A percentile compares a stretch with the other conserved stretches of the same genome.
Evolutionary conservation across 208 protist species (phyloP).

Genomic region (Trypanosoma conorhini): DNA sequence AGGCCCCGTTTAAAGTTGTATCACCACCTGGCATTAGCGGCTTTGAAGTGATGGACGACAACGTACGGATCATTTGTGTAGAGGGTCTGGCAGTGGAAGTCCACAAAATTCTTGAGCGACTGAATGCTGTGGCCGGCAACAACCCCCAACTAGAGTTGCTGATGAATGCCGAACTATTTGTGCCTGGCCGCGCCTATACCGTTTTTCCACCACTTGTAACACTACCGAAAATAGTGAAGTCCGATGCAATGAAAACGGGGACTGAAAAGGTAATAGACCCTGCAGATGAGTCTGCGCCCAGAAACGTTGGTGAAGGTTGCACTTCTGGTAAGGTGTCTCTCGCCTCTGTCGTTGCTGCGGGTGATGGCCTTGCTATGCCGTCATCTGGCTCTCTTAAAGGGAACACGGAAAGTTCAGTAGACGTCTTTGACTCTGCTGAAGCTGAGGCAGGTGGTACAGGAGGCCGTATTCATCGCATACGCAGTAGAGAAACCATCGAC

Average conservation of each 20-base stretch:
- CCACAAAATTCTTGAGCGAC: conserved; percentile 50
- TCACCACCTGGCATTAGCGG: conserved; percentile 80
- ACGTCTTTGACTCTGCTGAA: conserved; percentile 25
- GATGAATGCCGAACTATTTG: conserved; percentile 83
- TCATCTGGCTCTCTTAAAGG: neutral
- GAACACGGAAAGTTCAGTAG: conserved; percentile 22
- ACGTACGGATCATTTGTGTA: conserved; percentile 67
- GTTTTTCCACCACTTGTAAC: conserved; percentile 83
- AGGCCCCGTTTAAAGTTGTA: conserved; percentile 50
- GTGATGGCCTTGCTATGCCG: neutral
- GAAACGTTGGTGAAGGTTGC: neutral
- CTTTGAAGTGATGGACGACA: conserved; percentile 84
- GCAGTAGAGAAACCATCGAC: conserved; percentile 52
- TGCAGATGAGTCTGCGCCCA: neutral
- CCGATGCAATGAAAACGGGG: neutral
- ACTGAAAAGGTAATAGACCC: neutral
- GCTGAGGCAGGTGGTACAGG: conserved; percentile 77
- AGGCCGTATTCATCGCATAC: conserved; percentile 86
- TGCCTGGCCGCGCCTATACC: conserved; percentile 61
- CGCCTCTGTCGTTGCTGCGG: neutral
- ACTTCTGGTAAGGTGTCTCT: neutral
- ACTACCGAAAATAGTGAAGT: conserved; percentile 26
- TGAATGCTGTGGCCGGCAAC: conserved; percentile 20
- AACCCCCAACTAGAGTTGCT: conserved; percentile 41
- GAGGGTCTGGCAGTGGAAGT: conserved; percentile 77